A percentile compares a stretch with the other conserved stretches of the same genome.
Conservation (phyloP, 1,284 basidiomycete genomes). For the Lentinula novae-zelandiae region DNA sequence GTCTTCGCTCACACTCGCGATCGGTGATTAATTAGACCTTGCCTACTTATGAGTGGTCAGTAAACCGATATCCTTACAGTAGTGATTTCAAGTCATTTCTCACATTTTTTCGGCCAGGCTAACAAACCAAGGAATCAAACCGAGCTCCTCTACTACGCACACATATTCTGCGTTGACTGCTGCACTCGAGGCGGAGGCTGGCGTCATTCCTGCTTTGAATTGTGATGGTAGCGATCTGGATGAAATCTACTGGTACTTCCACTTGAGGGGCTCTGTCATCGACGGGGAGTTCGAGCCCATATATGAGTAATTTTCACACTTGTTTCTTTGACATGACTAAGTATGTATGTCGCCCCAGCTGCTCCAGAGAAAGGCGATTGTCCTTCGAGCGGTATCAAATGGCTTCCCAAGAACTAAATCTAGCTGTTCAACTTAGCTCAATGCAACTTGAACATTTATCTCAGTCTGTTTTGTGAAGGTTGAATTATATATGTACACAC, state of each 20-base stretch:
- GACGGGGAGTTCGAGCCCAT: slow-evolving; percentile 64
- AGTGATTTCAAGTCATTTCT: neutral
- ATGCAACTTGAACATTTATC: neutral
- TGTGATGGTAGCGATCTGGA: slow-evolving; percentile 48
- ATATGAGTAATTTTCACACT: slow-evolving; percentile 31
- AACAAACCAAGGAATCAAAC: slow-evolving; percentile 61
- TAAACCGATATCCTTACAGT: slow-evolving; percentile 12
- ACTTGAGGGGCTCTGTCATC: slow-evolving; percentile 63
- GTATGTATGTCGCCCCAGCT: slow-evolving; percentile 30
- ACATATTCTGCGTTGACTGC: slow-evolving; percentile 53
- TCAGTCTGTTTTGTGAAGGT: too few relatives aligned
- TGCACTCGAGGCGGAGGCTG: slow-evolving; percentile 54
- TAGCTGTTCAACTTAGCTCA: too few relatives aligned
- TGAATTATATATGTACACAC: too few relatives aligned
- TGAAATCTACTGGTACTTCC: slow-evolving; percentile 65
- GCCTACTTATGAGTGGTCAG: slow-evolving; percentile 71
- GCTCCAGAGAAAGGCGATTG: slow-evolving; percentile 49
- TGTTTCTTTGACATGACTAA: neutral
- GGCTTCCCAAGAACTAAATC: slow-evolving; percentile 43
- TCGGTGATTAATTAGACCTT: slow-evolving; percentile 37
- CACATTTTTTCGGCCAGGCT: neutral
- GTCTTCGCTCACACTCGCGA: neutral
- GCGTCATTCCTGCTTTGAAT: slow-evolving; percentile 52
- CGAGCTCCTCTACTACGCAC: slow-evolving; percentile 53
- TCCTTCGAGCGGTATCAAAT: slow-evolving; percentile 53